Conservation (phyloP, 192 early-diverging fungal species). For the Backusella tuberculispora region DNA sequence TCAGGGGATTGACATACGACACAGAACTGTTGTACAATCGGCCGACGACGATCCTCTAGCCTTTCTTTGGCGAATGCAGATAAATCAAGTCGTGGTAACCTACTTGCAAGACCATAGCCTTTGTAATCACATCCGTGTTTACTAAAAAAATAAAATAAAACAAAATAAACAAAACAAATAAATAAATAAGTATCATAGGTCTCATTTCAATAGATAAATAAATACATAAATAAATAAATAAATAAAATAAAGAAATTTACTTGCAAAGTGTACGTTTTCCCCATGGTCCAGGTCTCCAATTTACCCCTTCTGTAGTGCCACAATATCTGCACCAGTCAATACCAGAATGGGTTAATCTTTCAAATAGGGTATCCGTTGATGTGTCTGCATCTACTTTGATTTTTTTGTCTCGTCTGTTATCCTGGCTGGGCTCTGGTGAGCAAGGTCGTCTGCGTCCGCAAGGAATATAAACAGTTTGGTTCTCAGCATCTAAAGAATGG, state of each 20-base stretch:
- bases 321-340: constrained; percentile 92
- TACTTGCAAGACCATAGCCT: constrained; percentile 32
- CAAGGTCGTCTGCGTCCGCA: background rate
- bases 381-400: background rate
- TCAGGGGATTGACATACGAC: constrained; percentile 21
- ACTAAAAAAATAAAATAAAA: constrained; percentile 19
- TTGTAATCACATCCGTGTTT: constrained; percentile 41
- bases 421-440: background rate
- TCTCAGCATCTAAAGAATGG: background rate
- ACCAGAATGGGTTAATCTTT: constrained; percentile 19
- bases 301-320: constrained; percentile 83
- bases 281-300: constrained; percentile 93
- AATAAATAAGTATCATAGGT: constrained; percentile 5
- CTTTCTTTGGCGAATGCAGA: constrained; percentile 27
- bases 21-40: constrained; percentile 33
- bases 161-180: background rate
- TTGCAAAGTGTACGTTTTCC: constrained; percentile 93
- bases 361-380: constrained; percentile 23
- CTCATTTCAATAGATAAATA: background rate
- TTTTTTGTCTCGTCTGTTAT: constrained; percentile 11
- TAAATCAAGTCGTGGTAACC: constrained; percentile 30
- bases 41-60: constrained; percentile 22
- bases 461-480: constrained; percentile 5
- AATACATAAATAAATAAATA: background rate
- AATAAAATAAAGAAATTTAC: constrained; percentile 43